Percentiles rank a stretch among this genome's conserved stretches.
These are phyloP conservation scores for Aphanomyces astaci DNA, from an alignment of 352 stramenopile species.

Conservation along the genomic window DNA sequence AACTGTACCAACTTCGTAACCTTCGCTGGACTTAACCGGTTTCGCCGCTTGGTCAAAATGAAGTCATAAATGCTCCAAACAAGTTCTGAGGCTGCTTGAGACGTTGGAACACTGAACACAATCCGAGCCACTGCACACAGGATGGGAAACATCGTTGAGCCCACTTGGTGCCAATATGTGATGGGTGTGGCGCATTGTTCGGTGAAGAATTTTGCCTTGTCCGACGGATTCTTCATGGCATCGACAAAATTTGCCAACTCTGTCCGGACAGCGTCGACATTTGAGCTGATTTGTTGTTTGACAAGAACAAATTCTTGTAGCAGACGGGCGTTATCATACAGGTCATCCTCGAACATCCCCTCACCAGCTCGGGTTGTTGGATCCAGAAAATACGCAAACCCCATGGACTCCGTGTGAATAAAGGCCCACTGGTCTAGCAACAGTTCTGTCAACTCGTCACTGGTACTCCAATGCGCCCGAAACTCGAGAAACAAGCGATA, in stretches of 20 bases:
- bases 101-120: no score
- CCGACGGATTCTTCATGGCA: background rate
- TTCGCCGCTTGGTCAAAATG: no score
- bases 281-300: background rate
- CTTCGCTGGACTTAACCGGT: no score
- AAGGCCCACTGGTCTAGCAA: background rate
- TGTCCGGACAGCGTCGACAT: background rate
- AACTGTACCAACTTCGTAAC: no score
- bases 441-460: background rate
- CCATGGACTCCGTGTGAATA: background rate
- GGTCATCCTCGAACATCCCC: background rate
- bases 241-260: background rate
- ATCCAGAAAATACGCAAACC: background rate
- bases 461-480: no score
- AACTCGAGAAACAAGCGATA: no score
- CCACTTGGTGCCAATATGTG: no score
- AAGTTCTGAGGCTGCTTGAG: no score
- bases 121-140: no score
- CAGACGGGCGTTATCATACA: background rate
- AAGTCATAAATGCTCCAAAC: no score
- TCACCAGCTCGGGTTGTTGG: background rate
- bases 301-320: background rate
- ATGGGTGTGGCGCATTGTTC: no score
- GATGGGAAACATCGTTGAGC: no score
- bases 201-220: background rate